Evolutionary conservation across 495 filamentous ascomycete species (phyloP), one percentile per base, ranked within the genome.

Genomic region (Xylaria longipes): DNA sequence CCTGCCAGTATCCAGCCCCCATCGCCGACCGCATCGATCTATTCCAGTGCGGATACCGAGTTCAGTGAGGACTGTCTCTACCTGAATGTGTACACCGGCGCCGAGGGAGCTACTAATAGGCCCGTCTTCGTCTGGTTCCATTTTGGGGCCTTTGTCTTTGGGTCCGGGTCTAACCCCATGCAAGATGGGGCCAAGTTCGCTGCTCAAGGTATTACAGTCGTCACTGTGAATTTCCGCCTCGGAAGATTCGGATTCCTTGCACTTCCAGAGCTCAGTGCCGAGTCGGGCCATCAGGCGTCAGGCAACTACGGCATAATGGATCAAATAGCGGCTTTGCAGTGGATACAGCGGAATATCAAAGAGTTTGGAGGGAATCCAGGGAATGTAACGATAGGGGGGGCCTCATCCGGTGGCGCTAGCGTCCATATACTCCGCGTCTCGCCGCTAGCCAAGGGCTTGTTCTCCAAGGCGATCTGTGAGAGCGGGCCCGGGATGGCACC

Each of bases 181-280:
- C 6, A 73, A 77, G 56, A 60, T 35, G 54, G 68, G 27, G 6
- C 41, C 5, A 61, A 62, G 9, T 27, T 62, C 1, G 54, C 68
- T 8, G 52, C 33, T 22, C 22, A 68, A n/a, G 65, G 50, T 41
- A 56, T 77, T 6, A 78, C 84, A 57, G 68, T 84, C 9, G 83
- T 84, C 1, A 77, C 76, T n/a, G 64, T 85, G 35, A 84, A 84
- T 74, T 90, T 89, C 72, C 85, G 89, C 15, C 73, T 90, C 43
- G 88, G 87, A 68, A 82, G 89, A 41, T 87, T 90, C 70, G 85
- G 87, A 31, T 90, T 88, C 69, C 86, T 88, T 1, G 83, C 72
- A 14, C 66, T 71, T 12, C 57, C 68, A 5, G 68, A 63, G 37
- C 43, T 70, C 4, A 61, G 41, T 62, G 56, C 68, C 5, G 68